Evolutionary conservation across 1,284 basidiomycete species (phyloP), one percentile per base, ranked within the genome.

Genomic region (Tylopilus orsonianus): DNA sequence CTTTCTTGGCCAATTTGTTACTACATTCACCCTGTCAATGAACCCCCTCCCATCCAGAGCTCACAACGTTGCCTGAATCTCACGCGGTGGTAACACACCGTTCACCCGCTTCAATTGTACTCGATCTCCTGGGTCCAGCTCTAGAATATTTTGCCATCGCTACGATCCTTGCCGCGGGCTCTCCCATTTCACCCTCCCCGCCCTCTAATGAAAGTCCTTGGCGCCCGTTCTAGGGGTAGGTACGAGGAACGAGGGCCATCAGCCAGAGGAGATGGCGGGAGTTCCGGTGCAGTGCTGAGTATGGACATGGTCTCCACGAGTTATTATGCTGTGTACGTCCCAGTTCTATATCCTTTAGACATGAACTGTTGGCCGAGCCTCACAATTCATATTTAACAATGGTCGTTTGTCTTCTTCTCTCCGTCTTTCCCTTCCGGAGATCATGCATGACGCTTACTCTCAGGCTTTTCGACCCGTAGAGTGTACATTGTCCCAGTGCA

Each of bases 401-500:
- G 19, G 4, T 38, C n/a, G 24, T 18, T 30, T 8, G 4, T 18
- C 14, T 7, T 14, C 5, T 40, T 30, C 23, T 3, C 5, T 27
- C 27, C 22, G 35, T 27, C n/a, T 19, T 34, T 24, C 26, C 18
- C 4, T 30, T 39, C 38, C 19, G 29, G 22, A 13, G 13, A 22
- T 13, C 20, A 12, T 7, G 8, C 24, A 22, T n/a, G 7, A 3
- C 8, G 19, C 43, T 50, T 20, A 37, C 32, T 27, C 19, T 4
- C n/a, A n/a, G n/a, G 24, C 19, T 10, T 18, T 5, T 44, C 39
- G 10, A 44, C 48, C 30, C 42, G 2, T 58, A 88, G 85, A 14
- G 72, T 79, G 2, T 88, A 89, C 58, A 81, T 79, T 4, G 62
- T 85, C 23, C 72, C 80, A 8, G 66, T 85, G 7, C 65, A 58